Conservation (phyloP, 176 grass and related monocot species). For the Pharus latifolius region DNA sequence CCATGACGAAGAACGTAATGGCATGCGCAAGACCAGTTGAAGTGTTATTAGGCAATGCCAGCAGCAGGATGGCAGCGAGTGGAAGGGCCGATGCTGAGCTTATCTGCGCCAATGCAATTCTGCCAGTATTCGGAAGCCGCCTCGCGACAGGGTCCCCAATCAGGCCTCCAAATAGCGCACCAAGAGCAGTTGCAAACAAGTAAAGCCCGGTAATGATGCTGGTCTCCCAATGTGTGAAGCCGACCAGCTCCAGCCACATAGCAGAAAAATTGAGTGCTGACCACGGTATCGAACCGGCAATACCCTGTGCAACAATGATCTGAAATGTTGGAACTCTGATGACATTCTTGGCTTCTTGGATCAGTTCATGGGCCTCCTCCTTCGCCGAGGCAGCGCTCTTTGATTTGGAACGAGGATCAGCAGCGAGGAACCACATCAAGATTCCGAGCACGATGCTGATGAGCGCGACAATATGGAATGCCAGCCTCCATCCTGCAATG, state of each 20-base stretch:
- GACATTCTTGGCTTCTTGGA: slow-evolving; percentile 34
- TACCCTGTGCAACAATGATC: slow-evolving; percentile 62
- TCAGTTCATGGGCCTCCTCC: slow-evolving; percentile 29
- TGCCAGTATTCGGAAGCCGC: slow-evolving; percentile 36
- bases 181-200: slow-evolving; percentile 42
- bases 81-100: slow-evolving; percentile 57
- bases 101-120: slow-evolving; percentile 68
- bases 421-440: slow-evolving; percentile 45
- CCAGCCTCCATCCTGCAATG: slow-evolving; percentile 60
- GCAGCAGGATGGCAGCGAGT: slow-evolving; percentile 50
- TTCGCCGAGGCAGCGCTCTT: background rate
- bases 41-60: slow-evolving; percentile 35
- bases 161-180: slow-evolving; percentile 50
- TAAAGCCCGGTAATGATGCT: slow-evolving; percentile 56
- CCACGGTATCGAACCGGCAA: slow-evolving; percentile 55
- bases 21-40: slow-evolving; percentile 31
- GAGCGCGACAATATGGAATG: slow-evolving; percentile 47
- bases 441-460: slow-evolving; percentile 36
- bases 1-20: slow-evolving; percentile 40
- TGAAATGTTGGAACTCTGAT: slow-evolving; percentile 57
- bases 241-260: slow-evolving; percentile 82
- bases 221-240: slow-evolving; percentile 55
- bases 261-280: slow-evolving; percentile 56
- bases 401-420: slow-evolving; percentile 37
- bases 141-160: slow-evolving; percentile 46